A percentile compares a stretch with the other conserved stretches of the same genome.
Conservation (phyloP, 768 basidiomycete species). For the Boletus rubescentipes region DNA sequence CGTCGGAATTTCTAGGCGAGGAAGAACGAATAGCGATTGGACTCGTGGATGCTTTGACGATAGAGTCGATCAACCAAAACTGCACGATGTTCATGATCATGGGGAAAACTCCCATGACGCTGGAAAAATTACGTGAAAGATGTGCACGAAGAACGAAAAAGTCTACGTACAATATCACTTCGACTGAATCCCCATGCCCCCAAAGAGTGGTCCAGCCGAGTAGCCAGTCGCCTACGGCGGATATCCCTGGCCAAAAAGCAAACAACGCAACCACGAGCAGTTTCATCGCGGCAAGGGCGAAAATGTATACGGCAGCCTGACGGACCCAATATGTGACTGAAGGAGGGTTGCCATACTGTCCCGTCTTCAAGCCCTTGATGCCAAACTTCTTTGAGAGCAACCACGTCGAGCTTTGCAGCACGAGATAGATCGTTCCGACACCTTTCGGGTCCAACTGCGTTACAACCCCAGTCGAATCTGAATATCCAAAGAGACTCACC, state of each 20-base stretch:
- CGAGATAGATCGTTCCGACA: constrained; percentile 76
- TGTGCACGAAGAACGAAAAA: neutral
- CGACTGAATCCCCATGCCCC: constrained; percentile 57
- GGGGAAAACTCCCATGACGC: constrained; percentile 90
- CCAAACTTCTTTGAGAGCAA: constrained; percentile 61
- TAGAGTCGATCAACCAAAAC: constrained; percentile 94
- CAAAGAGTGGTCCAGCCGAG: constrained; percentile 74
- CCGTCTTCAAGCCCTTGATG: constrained; percentile 79
- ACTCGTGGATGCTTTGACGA: constrained; percentile 69
- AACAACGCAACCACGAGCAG: constrained; percentile 80
- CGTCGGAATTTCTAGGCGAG: constrained; percentile 37
- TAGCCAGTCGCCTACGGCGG: constrained; percentile 81
- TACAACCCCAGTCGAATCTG: constrained; percentile 2
- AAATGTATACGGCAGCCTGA: constrained; percentile 80
- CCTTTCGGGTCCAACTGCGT: constrained; percentile 39
- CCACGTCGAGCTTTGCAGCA: constrained; percentile 62
- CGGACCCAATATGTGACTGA: constrained; percentile 68
- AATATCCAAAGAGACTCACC: constrained; percentile 49
- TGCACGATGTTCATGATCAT: constrained; percentile 87
- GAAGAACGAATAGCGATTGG: constrained; percentile 41
- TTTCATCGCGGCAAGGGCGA: constrained; percentile 85
- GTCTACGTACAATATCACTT: constrained; percentile 75
- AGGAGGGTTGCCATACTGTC: constrained; percentile 87
- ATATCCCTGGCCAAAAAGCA: constrained; percentile 65
- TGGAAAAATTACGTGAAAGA: constrained; percentile 29